Conservation (phyloP, 2,329 filamentous ascomycete species). For the Phyllosticta citrichinensis region DNA sequence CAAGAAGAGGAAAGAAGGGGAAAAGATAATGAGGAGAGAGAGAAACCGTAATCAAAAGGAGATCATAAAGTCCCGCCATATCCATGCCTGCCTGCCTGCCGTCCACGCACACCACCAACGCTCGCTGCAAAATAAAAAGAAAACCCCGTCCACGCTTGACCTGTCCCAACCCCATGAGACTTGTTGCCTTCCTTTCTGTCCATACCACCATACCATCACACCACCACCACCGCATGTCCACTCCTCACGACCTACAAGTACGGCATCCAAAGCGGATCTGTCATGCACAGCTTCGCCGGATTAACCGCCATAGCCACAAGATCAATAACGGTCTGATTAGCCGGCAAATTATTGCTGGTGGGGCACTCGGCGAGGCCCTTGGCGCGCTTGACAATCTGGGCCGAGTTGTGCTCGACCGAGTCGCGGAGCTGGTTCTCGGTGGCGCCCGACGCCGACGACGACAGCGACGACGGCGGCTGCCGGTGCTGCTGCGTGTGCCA, state of each 20-base stretch:
- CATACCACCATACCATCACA: background rate
- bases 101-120: too few relatives aligned
- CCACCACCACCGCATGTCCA: background rate
- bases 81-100: too few relatives aligned
- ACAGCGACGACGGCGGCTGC: constrained; percentile 17
- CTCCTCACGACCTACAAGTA: constrained; percentile 53
- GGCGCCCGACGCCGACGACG: background rate
- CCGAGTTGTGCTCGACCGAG: constrained; percentile 74
- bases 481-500: constrained; percentile 84
- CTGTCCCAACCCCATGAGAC: too few relatives aligned
- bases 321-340: constrained; percentile 95
- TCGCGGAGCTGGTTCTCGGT: constrained; percentile 61
- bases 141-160: too few relatives aligned
- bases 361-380: constrained; percentile 71
- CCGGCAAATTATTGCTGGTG: constrained; percentile 66
- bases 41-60: too few relatives aligned
- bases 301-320: constrained; percentile 87
- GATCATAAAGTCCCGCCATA: too few relatives aligned
- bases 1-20: too few relatives aligned
- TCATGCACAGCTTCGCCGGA: constrained; percentile 76
- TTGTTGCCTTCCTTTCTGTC: too few relatives aligned
- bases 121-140: too few relatives aligned
- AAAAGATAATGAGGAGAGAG: too few relatives aligned
- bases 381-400: constrained; percentile 85
- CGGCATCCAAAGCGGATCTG: constrained; percentile 94